Base-by-base conservation (phyloP, 805 yeast genomes). In the Zygoascus flipseniorum region DNA sequence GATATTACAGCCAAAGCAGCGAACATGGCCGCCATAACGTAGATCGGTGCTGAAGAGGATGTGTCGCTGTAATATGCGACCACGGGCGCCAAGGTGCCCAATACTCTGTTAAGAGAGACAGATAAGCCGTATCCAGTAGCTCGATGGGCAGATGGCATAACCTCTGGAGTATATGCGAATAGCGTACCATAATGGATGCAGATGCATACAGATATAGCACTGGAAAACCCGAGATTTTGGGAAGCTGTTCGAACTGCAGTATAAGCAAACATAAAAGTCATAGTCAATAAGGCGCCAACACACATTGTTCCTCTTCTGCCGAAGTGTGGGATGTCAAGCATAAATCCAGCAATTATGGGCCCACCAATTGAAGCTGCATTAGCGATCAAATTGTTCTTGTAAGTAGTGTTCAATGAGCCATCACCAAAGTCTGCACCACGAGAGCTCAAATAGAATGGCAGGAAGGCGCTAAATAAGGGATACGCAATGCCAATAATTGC, bases 161-260 rank as follows among this genome's bases (percentile, higher is more conserved):
- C 77, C 62, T 82, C 85, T 0, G 86, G 87, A 2, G 86, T 81
- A 62, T 80, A 81, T 4, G 86, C 86, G 60, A 80, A 82, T 19
- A 82, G 66, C 20, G 78, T 76, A 4, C 82, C 84, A 62, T 79
- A 81, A 62, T 78, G 78, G 53, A 80, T 70, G 64, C 74, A 71
- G 54, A 75, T 60, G 53, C 72, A 70, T 62, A 75, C 65, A 55
- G 77, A 79, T 18, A 83, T 78, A 37, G 76, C 76, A 11, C 77
- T 66, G 37, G 73, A 69, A 50, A 75, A 71, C 5, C 74, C 77
- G 48, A 83, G 80, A 62, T 79, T 80, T 67, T 76, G 79, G 9
- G 75, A 68, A 49, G 77, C 69, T 0, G 81, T 74, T 61, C 76
- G 73, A 13, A 82, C 83, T 0, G 83, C 76, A 13, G 87, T 82